Percentiles rank a stretch among this genome's conserved stretches.
These are phyloP conservation scores for Verticillium nubilum DNA, from an alignment of 2,329 filamentous ascomycete genomes.

Conservation along the genomic window DNA sequence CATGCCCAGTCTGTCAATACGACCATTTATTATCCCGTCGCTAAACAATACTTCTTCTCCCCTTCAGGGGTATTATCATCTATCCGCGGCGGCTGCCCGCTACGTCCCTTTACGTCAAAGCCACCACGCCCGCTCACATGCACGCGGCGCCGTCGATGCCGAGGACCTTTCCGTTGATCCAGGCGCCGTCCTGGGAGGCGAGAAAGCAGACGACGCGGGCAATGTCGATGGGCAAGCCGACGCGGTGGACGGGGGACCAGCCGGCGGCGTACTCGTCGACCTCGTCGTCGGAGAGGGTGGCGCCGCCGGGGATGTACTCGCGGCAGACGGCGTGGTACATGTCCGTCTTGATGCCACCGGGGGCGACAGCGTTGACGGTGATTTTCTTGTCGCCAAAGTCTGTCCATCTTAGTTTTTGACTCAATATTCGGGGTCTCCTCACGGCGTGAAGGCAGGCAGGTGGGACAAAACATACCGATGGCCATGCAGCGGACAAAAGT, in stretches of 20 bases:
- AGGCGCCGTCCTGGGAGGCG: conserved; percentile 39
- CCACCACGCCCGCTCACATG: conserved; percentile 3
- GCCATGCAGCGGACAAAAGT: conserved; percentile 72
- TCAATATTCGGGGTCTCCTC: neutral
- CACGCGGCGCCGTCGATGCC: conserved; percentile 14
- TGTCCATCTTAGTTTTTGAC: conserved; percentile 5
- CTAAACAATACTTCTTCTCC: neutral
- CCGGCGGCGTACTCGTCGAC: conserved; percentile 44
- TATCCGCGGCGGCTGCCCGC: neutral
- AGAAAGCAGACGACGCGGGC: conserved; percentile 57
- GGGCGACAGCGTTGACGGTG: conserved; percentile 62
- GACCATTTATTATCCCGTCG: neutral
- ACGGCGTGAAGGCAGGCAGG: too few relatives aligned
- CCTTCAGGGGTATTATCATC: neutral
- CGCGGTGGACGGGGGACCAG: conserved; percentile 55
- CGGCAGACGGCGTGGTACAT: conserved; percentile 63
- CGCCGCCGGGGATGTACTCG: conserved; percentile 56
- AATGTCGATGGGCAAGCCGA: conserved; percentile 63
- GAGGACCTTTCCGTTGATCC: conserved; percentile 37
- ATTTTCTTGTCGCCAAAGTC: conserved; percentile 64
- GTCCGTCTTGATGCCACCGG: conserved; percentile 62
- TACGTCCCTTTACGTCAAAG: neutral
- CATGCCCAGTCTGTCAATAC: neutral
- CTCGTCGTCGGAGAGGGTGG: conserved; percentile 49
- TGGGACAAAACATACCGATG: conserved; percentile 40